phyloP scores from a whole-genome alignment of 163 green algal species.

The Chlamydomonas reinhardtii region DNA sequence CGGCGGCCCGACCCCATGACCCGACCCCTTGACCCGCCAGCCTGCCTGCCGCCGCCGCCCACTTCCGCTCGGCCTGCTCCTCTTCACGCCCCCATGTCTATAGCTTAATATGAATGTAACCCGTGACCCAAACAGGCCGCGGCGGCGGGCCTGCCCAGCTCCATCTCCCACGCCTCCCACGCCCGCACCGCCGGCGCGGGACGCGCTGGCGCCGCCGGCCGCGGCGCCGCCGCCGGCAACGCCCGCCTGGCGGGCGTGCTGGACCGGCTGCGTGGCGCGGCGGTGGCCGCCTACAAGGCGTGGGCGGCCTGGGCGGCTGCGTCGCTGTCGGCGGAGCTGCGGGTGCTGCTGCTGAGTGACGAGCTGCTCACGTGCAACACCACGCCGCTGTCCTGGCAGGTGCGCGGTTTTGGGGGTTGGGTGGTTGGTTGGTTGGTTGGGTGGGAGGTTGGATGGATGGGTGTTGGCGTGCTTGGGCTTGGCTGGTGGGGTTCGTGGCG shows the following conservation, averaged over 20 bases:
- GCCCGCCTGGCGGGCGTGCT: constrained; percentile 48
- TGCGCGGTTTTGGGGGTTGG: not conserved
- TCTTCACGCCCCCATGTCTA: no score
- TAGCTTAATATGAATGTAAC: no score
- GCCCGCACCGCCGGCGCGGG: not conserved
- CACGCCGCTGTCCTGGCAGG: constrained; percentile 75
- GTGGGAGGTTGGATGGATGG: no score
- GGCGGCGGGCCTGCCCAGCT: not conserved
- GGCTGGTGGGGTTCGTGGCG: no score
- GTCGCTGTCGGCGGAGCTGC: constrained; percentile 61
- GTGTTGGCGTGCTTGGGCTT: no score
- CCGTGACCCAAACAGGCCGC: not conserved
- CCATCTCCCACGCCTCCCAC: not conserved
- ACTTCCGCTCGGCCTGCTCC: not conserved
- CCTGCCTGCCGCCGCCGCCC: no score
- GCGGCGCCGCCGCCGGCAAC: constrained; percentile 24
- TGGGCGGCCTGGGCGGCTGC: constrained; percentile 83
- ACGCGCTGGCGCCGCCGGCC: not conserved
- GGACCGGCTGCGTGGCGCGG: constrained; percentile 61
- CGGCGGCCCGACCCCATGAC: no score
- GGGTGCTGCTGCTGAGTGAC: constrained; percentile 58
- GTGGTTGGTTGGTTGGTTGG: no score
- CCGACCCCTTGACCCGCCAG: no score
- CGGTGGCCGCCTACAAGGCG: constrained; percentile 63
- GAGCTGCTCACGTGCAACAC: constrained; percentile 59